Evolutionary conservation across 2,329 filamentous ascomycete genomes (phyloP).

Genomic region (Ceratocystis cacaofunesta): DNA sequence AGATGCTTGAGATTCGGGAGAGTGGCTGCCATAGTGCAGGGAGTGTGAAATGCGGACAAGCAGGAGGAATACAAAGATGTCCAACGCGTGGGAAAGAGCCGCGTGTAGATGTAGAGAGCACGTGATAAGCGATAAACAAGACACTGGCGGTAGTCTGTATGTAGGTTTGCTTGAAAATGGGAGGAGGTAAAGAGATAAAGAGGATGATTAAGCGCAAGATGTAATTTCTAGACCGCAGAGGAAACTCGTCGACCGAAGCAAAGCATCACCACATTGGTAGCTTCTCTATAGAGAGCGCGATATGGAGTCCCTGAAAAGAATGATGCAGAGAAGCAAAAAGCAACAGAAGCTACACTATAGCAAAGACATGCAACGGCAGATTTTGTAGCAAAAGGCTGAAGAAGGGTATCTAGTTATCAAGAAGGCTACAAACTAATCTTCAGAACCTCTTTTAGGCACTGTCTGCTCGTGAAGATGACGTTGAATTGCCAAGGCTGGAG

Average conservation of each 20-base stretch:
- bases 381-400: not conserved
- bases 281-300: not conserved
- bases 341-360: not conserved
- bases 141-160: not conserved
- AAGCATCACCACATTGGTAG: not conserved
- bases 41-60: not conserved
- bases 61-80: not conserved
- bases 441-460: not conserved
- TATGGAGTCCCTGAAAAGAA: not conserved
- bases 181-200: not conserved
- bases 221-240: not conserved
- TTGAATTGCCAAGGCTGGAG: not conserved
- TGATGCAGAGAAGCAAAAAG: not conserved
- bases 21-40: constrained; percentile 8
- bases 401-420: not conserved
- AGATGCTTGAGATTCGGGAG: constrained; percentile 31
- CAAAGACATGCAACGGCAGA: not conserved
- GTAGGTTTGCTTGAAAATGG: not conserved
- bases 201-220: not conserved
- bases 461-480: not conserved
- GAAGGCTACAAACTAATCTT: not conserved
- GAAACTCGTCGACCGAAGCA: not conserved
- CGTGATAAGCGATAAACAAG: not conserved
- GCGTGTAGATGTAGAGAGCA: not conserved
- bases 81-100: not conserved